Evolutionary conservation across 176 grass and related monocot species (phyloP).

Genomic region (Rhynchospora pubera): DNA sequence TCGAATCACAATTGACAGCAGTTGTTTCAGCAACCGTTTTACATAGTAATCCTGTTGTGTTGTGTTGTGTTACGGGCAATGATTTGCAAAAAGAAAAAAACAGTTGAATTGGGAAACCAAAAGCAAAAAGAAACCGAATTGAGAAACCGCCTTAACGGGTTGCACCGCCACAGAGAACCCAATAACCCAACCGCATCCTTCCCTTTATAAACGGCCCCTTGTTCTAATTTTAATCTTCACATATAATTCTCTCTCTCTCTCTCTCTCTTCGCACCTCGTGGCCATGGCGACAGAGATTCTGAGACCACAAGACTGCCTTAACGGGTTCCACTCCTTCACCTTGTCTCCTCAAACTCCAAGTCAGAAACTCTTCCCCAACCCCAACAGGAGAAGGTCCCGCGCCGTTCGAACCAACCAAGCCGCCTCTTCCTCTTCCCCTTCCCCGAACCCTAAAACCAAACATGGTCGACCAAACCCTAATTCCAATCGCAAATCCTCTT

Average conservation of each 20-base stretch:
- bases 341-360: neutral
- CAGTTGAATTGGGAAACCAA: too few species aligned
- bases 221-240: too few species aligned
- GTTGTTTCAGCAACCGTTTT: too few species aligned
- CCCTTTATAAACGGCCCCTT: neutral
- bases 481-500: neutral
- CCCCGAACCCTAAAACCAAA: neutral
- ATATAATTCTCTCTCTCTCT: neutral
- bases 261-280: neutral
- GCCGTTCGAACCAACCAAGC: neutral
- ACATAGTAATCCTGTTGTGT: too few species aligned
- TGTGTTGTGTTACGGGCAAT: too few species aligned
- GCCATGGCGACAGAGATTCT: slow-evolving; percentile 3
- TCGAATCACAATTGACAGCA: too few species aligned
- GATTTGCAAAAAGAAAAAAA: too few species aligned
- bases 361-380: neutral
- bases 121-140: too few species aligned
- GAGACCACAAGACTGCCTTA: neutral
- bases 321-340: neutral
- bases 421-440: neutral
- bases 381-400: neutral
- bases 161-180: neutral
- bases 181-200: neutral
- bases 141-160: neutral
- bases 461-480: neutral